phyloP scores from a whole-genome alignment of 768 basidiomycete genomes.

The Stropharia rugosoannulata region DNA sequence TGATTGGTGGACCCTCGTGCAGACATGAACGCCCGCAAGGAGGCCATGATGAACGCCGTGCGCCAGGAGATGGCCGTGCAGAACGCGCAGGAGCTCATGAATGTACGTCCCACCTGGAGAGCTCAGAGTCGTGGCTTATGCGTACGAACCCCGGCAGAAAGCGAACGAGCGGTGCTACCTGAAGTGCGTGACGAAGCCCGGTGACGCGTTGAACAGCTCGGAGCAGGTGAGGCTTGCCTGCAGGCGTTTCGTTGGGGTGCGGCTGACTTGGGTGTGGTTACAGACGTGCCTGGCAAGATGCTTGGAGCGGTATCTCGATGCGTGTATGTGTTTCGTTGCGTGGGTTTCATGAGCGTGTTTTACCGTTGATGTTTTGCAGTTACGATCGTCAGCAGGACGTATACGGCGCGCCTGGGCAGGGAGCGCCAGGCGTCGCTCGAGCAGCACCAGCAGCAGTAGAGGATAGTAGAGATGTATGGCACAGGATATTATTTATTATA shows the following conservation, averaged over 20 bases:
- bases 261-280: neutral
- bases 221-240: conserved; percentile 56
- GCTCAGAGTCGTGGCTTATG: neutral
- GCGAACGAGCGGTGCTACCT: conserved; percentile 74
- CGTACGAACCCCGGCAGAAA: conserved; percentile 52
- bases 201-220: conserved; percentile 60
- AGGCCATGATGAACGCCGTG: conserved; percentile 62
- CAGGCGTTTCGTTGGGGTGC: neutral
- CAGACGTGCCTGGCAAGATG: conserved; percentile 78
- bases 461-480: neutral
- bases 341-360: neutral
- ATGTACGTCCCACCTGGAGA: conserved; percentile 39
- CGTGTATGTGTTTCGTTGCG: conserved; percentile 53
- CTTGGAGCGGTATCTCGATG: conserved; percentile 82
- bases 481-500: neutral
- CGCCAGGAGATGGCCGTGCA: conserved; percentile 68
- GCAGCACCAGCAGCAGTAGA: neutral
- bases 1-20: neutral
- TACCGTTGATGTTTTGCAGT: conserved; percentile 40
- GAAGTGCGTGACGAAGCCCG: conserved; percentile 79
- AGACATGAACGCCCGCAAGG: conserved; percentile 50
- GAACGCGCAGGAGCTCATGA: conserved; percentile 82
- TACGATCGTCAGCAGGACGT: conserved; percentile 74
- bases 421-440: conserved; percentile 39
- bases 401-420: conserved; percentile 54